Evolutionary conservation across 192 early-diverging fungal genomes (phyloP).

Genomic region (Backusella macrospora): DNA sequence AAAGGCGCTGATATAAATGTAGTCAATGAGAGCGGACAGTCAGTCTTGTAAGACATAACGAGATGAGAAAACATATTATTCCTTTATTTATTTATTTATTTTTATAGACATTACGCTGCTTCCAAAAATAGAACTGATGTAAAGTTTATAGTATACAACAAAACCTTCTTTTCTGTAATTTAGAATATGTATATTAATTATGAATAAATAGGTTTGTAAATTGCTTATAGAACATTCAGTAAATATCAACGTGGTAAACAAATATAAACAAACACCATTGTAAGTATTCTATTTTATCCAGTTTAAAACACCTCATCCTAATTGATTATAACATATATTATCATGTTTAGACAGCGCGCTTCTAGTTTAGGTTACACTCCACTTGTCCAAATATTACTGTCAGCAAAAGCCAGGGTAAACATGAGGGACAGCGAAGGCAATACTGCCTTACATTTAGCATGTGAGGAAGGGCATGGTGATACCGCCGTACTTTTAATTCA

Average conservation of each 20-base stretch:
- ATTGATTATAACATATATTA: neutral
- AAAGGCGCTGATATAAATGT: constrained; percentile 43
- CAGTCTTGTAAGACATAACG: constrained; percentile 47
- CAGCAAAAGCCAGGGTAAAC: constrained; percentile 49
- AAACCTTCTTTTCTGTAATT: neutral
- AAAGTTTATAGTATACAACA: neutral
- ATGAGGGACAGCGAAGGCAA: constrained; percentile 50
- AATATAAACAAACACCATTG: constrained; percentile 56
- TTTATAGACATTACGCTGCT: constrained; percentile 57
- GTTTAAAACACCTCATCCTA: too few species aligned
- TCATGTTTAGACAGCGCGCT: constrained; percentile 52
- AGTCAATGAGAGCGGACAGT: constrained; percentile 55
- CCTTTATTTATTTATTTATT: constrained; percentile 17
- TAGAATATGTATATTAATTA: neutral
- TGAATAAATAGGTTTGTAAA: constrained; percentile 24
- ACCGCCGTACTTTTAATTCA: constrained; percentile 52
- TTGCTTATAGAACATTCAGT: constrained; percentile 51
- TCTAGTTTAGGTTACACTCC: constrained; percentile 52
- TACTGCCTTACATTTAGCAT: constrained; percentile 62
- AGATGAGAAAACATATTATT: neutral
- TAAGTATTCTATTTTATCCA: constrained; percentile 25
- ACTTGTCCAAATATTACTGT: constrained; percentile 50
- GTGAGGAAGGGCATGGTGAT: constrained; percentile 64
- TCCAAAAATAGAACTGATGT: constrained; percentile 62
- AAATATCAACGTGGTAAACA: constrained; percentile 46